These are phyloP conservation scores for Fraxinus platypoda DNA, from an alignment of 305 asterid species.

Conservation along the genomic window DNA sequence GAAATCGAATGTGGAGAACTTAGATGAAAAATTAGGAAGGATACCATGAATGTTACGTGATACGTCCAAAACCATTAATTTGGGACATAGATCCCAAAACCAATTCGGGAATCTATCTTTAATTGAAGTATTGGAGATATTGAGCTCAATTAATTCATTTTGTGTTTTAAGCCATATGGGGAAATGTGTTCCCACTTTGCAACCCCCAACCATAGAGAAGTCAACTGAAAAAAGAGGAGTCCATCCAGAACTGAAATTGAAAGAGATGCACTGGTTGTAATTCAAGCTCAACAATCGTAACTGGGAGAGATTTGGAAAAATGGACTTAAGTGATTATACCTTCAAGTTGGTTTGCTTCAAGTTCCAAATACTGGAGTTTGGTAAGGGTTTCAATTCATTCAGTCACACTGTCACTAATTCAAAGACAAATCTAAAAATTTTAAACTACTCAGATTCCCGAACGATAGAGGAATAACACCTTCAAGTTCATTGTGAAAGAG, in stretches of 20 bases:
- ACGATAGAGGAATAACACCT: constrained; percentile 7
- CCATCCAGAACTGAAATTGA: constrained; percentile 19
- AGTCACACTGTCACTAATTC: constrained; percentile 10
- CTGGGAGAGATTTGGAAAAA: constrained; percentile 15
- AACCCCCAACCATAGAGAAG: neutral
- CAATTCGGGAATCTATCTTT: constrained; percentile 25
- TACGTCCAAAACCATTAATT: constrained; percentile 2
- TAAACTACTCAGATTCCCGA: constrained; percentile 17
- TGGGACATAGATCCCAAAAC: constrained; percentile 19
- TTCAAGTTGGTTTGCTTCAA: constrained; percentile 23
- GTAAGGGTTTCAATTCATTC: constrained; percentile 19
- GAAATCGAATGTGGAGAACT: neutral
- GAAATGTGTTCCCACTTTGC: constrained; percentile 28
- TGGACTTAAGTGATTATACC: constrained; percentile 26
- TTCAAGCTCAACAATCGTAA: neutral
- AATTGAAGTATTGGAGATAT: constrained; percentile 23
- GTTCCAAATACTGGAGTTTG: constrained; percentile 11
- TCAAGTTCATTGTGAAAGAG: neutral
- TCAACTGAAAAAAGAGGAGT: constrained; percentile 27
- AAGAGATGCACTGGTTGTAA: constrained; percentile 16
- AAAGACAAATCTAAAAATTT: neutral
- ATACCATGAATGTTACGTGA: constrained; percentile 23
- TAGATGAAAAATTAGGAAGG: neutral
- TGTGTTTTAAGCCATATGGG: constrained; percentile 32
- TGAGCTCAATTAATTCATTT: neutral